Base-by-base conservation (phyloP, 129 eudicot species). In the Ambrosia artemisiifolia region DNA sequence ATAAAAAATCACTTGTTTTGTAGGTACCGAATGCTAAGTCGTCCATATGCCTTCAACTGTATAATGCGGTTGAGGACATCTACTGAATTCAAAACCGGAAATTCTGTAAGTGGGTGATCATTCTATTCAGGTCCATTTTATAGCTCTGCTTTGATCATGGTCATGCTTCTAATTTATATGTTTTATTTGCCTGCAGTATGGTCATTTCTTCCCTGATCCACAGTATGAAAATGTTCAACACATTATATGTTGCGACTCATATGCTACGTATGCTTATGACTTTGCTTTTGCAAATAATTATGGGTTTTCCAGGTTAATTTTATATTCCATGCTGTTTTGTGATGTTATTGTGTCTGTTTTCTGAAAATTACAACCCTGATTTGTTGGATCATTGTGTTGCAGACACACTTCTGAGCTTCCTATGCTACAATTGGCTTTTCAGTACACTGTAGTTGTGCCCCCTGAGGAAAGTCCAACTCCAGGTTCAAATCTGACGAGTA, bases 131-230 rank as follows among this genome's bases (percentile, higher is more conserved):
- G 44, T 8, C 14, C 49, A 24, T 76, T 17, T 7, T 63, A 11
- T 47, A 40, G 28, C 59, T 69, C 36, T 46, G 36, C 40, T 60
- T 66, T 72, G 56, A 61, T 47, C 60, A 30, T 72, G 56, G 55
- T 47, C 60, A 30, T 48, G 66, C 63, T 42, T 74, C 28, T 77
- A 36, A 79, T 67, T 36, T 72, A 51, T 17, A 13, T 47, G 11
- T 18, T 36, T n/a, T 73, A 42, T 49, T 43, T 61, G 62, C 54
- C 76, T 79, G 84, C 97, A 94, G 99, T 94, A 83, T 88, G 99
- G 99, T 48, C 99, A 94, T 80, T 94, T 94, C 81, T 94, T 90
- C 89, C 99, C 99, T 4, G 97, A 94, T 80, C 99, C 99, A 32
- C 93, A 90, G 69, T 94, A 94, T 80, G 99, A 94, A 80, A 90